Conservation (phyloP, 2,329 filamentous ascomycete species). For the Paecilomyces niveus region DNA sequence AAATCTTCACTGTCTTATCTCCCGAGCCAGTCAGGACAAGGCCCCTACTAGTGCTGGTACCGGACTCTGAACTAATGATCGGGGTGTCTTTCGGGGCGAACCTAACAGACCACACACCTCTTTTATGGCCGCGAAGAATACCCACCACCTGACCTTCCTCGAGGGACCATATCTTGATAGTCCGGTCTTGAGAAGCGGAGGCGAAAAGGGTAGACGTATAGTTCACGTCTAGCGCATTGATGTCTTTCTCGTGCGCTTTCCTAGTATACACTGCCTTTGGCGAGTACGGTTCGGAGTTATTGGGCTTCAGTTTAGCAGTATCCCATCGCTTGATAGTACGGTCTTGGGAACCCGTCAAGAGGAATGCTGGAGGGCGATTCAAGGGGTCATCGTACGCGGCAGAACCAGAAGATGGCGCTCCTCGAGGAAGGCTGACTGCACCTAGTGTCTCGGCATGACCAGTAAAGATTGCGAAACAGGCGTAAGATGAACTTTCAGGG, state of each 20-base stretch:
- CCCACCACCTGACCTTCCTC: slow-evolving; percentile 86
- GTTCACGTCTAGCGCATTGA: slow-evolving; percentile 86
- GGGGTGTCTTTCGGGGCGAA: slow-evolving; percentile 79
- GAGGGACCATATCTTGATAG: slow-evolving; percentile 92
- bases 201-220: slow-evolving; percentile 73
- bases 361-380: slow-evolving; percentile 70
- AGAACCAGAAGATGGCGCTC: slow-evolving; percentile 59
- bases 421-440: slow-evolving; percentile 75
- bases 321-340: slow-evolving; percentile 95
- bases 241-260: slow-evolving; percentile 97
- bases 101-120: slow-evolving; percentile 91
- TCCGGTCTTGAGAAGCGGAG: slow-evolving; percentile 92
- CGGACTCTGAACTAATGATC: slow-evolving; percentile 63
- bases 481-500: slow-evolving; percentile 63
- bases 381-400: slow-evolving; percentile 66
- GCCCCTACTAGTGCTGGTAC: slow-evolving; percentile 66
- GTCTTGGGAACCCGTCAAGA: slow-evolving; percentile 91
- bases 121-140: slow-evolving; percentile 82
- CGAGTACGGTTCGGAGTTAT: slow-evolving; percentile 23
- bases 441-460: slow-evolving; percentile 93
- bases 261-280: slow-evolving; percentile 68
- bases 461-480: slow-evolving; percentile 74
- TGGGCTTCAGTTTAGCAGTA: slow-evolving; percentile 54
- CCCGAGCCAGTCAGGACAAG: slow-evolving; percentile 84
- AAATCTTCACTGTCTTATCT: slow-evolving; percentile 93